These are phyloP conservation scores for Lepiota venenata DNA, from an alignment of 768 basidiomycete species.

Conservation along the genomic window DNA sequence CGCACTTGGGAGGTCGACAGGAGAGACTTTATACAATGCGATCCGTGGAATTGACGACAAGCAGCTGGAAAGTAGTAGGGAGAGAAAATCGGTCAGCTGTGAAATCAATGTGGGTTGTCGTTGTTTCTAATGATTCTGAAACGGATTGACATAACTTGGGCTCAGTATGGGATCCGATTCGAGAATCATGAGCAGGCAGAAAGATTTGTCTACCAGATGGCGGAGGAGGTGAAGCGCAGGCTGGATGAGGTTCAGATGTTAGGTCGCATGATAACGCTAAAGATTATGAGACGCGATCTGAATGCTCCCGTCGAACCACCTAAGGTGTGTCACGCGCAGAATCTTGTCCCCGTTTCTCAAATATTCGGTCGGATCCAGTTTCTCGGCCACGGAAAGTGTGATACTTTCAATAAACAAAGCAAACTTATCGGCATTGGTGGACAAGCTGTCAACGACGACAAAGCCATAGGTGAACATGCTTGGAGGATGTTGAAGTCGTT, in stretches of 20 bases:
- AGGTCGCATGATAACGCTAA: slow-evolving; percentile 78
- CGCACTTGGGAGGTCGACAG: slow-evolving; percentile 74
- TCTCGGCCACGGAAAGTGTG: slow-evolving; percentile 86
- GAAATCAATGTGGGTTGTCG: slow-evolving; percentile 81
- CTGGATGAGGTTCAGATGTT: slow-evolving; percentile 65
- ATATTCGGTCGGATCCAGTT: slow-evolving; percentile 46
- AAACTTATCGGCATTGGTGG: slow-evolving; percentile 58
- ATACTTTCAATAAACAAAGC: slow-evolving; percentile 74
- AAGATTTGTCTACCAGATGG: slow-evolving; percentile 72
- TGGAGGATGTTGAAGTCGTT: slow-evolving; percentile 73
- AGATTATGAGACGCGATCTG: slow-evolving; percentile 85
- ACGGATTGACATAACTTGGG: not conserved
- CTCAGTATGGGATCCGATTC: slow-evolving; percentile 94
- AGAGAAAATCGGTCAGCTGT: slow-evolving; percentile 87
- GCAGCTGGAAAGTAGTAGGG: slow-evolving; percentile 78
- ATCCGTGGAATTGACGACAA: slow-evolving; percentile 82
- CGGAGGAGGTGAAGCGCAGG: slow-evolving; percentile 70
- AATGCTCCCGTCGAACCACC: slow-evolving; percentile 86
- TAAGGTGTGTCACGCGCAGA: slow-evolving; percentile 52
- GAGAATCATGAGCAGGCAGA: slow-evolving; percentile 79
- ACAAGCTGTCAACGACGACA: slow-evolving; percentile 68
- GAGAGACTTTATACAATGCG: slow-evolving; percentile 83
- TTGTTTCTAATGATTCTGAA: not conserved
- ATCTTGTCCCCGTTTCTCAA: not conserved
- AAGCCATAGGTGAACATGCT: slow-evolving; percentile 70